These are phyloP conservation scores for Naganishia friedmannii DNA, from an alignment of 768 basidiomycete species.

Conservation along the genomic window DNA sequence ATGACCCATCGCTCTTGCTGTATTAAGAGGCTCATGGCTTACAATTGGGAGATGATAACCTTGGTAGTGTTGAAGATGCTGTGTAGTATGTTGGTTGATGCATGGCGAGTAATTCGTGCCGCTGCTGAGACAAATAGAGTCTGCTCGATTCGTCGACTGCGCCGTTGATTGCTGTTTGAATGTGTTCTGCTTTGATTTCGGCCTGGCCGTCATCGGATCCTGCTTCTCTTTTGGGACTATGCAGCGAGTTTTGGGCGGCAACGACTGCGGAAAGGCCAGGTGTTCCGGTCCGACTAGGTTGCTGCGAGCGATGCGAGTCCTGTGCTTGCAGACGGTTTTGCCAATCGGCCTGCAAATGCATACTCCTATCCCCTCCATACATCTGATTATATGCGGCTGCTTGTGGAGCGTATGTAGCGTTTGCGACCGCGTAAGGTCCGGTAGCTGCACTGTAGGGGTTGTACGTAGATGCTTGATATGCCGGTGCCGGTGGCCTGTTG, in stretches of 20 bases:
- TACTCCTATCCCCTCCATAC: constrained; percentile 13
- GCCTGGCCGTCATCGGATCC: constrained; percentile 12
- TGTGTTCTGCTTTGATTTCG: not conserved
- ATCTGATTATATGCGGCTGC: constrained; percentile 16
- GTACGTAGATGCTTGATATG: not conserved
- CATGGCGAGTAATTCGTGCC: constrained; percentile 19
- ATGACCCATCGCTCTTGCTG: not conserved
- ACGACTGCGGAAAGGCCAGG: constrained; percentile 8
- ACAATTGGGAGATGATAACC: constrained; percentile 23
- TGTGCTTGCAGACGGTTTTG: constrained; percentile 21
- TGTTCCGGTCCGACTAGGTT: constrained; percentile 2
- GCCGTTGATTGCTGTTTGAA: constrained; percentile 1
- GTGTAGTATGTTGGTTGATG: constrained; percentile 21
- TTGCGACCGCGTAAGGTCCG: constrained; percentile 5
- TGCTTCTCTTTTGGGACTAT: constrained; percentile 3
- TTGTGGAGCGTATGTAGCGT: constrained; percentile 5
- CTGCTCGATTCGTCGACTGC: constrained; percentile 1
- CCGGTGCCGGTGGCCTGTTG: not conserved
- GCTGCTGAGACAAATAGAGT: constrained; percentile 19
- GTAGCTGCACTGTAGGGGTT: constrained; percentile 3
- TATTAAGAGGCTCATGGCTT: constrained; percentile 21
- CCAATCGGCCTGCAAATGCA: constrained; percentile 16
- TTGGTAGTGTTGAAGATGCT: constrained; percentile 16
- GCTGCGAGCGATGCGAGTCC: constrained; percentile 8
- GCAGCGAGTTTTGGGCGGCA: not conserved